Evolutionary conservation across 176 grass and related monocot species (phyloP).

Genomic region (Paspalum notatum): DNA sequence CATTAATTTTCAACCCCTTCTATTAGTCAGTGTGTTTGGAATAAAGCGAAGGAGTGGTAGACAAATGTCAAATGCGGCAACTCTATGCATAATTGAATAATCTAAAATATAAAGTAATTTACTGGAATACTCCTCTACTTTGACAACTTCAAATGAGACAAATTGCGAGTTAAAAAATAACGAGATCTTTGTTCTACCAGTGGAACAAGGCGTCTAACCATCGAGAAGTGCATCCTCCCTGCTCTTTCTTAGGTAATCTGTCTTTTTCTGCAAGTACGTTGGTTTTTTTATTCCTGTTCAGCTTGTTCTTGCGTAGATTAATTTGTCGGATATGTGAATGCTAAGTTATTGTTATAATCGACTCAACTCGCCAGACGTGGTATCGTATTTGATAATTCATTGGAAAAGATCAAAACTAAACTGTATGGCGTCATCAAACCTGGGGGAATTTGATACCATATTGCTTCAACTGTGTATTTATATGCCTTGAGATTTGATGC

Average conservation of each 20-base stretch:
- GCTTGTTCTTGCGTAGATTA: conserved; percentile 31
- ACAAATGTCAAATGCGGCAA: conserved; percentile 58
- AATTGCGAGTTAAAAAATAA: conserved; percentile 25
- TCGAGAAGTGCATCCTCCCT: neutral
- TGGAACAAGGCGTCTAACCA: conserved; percentile 39
- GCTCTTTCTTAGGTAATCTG: conserved; percentile 44
- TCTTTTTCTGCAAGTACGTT: conserved; percentile 18
- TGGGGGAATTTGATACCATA: conserved; percentile 32
- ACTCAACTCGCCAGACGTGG: neutral
- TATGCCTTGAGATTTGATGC: conserved; percentile 43
- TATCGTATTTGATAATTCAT: neutral
- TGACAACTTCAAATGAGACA: conserved; percentile 54
- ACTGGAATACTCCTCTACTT: conserved; percentile 36
- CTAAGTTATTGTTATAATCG: conserved; percentile 28
- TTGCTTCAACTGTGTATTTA: conserved; percentile 44
- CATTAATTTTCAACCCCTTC: conserved; percentile 1
- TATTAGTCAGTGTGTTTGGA: conserved; percentile 31
- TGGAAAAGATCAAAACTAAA: neutral
- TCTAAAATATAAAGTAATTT: conserved; percentile 28
- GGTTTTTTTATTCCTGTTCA: conserved; percentile 25
- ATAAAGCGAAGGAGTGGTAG: conserved; percentile 22
- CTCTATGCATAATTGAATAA: conserved; percentile 45
- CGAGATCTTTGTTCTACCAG: neutral
- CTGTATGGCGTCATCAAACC: conserved; percentile 5
- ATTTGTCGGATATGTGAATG: conserved; percentile 29